These are phyloP conservation scores for Oenanthe sinensis DNA, from an alignment of 129 eudicot genomes.

Conservation along the genomic window DNA sequence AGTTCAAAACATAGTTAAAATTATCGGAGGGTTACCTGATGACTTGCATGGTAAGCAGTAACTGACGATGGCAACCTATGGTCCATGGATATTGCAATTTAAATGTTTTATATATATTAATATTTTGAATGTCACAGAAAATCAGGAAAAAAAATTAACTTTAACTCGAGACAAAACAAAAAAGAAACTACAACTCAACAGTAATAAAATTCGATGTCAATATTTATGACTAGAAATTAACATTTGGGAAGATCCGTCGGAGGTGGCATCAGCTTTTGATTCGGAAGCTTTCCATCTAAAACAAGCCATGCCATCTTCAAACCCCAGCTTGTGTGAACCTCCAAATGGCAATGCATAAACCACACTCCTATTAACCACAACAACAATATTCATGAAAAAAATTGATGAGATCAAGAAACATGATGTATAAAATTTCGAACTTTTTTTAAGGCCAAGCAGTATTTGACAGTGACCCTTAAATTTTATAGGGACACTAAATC, in stretches of 20 bases:
- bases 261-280: constrained; percentile 17
- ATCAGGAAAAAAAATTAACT: not conserved
- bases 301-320: constrained; percentile 29
- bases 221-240: not conserved
- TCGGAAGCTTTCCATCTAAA: constrained; percentile 14
- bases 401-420: no score
- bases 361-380: constrained; percentile 17
- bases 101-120: no score
- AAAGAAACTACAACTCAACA: not conserved
- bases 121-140: not conserved
- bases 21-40: not conserved
- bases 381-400: not conserved
- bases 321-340: constrained; percentile 27
- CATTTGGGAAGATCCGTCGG: constrained; percentile 22
- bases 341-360: constrained; percentile 27
- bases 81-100: no score
- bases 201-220: not conserved
- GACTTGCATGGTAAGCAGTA: not conserved
- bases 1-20: no score
- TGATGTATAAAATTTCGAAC: no score
- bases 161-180: not conserved
- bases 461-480: no score
- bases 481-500: no score
- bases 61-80: no score
- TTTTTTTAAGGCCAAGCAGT: no score